A percentile compares a stretch with the other conserved stretches of the same genome.
These are phyloP conservation scores for Pseudoperonospora humuli DNA, from an alignment of 352 stramenopile genomes.

Conservation along the genomic window DNA sequence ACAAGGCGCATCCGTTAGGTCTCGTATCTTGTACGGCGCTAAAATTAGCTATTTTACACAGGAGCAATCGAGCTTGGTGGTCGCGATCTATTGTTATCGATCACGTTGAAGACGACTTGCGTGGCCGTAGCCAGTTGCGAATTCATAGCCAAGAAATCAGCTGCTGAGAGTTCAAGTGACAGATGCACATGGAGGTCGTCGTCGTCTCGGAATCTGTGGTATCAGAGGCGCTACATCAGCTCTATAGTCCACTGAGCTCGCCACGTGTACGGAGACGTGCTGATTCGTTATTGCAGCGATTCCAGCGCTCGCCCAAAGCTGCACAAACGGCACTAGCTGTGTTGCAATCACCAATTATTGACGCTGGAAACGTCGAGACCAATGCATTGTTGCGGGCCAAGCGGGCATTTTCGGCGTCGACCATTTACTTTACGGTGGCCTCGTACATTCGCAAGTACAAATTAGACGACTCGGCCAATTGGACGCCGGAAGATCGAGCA, in stretches of 20 bases:
- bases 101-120: neutral
- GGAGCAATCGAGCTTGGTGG: neutral
- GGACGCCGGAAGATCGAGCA: slow-evolving; percentile 40
- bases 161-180: neutral
- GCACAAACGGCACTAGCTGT: slow-evolving; percentile 44
- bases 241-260: slow-evolving; percentile 65
- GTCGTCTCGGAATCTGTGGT: slow-evolving; percentile 32
- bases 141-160: no score
- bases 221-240: slow-evolving; percentile 53
- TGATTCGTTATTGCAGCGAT: slow-evolving; percentile 66
- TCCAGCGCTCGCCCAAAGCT: slow-evolving; percentile 67
- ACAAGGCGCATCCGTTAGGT: no score
- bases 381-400: slow-evolving; percentile 37
- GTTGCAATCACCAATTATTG: slow-evolving; percentile 41
- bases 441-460: slow-evolving; percentile 70
- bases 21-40: no score
- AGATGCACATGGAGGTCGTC: slow-evolving; percentile 32
- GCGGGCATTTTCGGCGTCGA: slow-evolving; percentile 62
- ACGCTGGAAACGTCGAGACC: slow-evolving; percentile 19
- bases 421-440: slow-evolving; percentile 59
- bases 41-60: no score
- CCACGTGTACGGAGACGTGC: slow-evolving; percentile 56
- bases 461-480: slow-evolving; percentile 43
- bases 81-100: slow-evolving; percentile 16
- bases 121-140: slow-evolving; percentile 5